Conservation (phyloP, 2,329 filamentous ascomycete species). For the Diaporthe sp. region DNA sequence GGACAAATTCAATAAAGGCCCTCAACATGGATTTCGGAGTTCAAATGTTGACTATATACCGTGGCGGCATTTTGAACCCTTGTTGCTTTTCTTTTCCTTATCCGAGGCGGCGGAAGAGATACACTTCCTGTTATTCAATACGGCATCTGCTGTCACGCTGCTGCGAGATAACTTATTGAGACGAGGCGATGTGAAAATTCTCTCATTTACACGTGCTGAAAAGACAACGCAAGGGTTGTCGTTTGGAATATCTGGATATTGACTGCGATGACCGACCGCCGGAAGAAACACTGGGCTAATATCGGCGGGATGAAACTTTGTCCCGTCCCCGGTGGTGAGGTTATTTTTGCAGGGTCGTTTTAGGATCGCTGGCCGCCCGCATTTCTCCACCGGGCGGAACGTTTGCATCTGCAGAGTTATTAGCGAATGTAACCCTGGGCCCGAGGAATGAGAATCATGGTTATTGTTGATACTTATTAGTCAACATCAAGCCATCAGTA, state of each 20-base stretch:
- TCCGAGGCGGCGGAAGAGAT: background rate
- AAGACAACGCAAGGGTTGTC: too few species aligned
- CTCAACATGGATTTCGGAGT: background rate
- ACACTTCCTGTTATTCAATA: background rate
- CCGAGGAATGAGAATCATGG: background rate
- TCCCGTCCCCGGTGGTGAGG: background rate
- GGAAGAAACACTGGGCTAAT: background rate
- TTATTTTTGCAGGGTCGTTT: background rate
- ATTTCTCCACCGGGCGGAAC: background rate
- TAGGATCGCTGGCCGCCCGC: background rate
- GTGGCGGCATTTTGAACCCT: background rate
- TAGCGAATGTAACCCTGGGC: background rate
- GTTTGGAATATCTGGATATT: background rate
- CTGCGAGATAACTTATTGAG: background rate
- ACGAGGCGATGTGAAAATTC: background rate
- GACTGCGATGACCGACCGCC: background rate
- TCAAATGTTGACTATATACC: background rate
- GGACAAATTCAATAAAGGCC: too few species aligned
- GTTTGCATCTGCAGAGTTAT: background rate
- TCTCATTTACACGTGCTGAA: background rate
- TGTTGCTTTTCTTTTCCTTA: background rate
- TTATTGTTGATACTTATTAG: background rate
- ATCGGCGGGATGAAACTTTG: background rate
- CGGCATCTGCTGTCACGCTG: background rate
- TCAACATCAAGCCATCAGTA: background rate